Base-by-base conservation (phyloP, 441 rosid genomes). In the Syzygium syzygioides region DNA sequence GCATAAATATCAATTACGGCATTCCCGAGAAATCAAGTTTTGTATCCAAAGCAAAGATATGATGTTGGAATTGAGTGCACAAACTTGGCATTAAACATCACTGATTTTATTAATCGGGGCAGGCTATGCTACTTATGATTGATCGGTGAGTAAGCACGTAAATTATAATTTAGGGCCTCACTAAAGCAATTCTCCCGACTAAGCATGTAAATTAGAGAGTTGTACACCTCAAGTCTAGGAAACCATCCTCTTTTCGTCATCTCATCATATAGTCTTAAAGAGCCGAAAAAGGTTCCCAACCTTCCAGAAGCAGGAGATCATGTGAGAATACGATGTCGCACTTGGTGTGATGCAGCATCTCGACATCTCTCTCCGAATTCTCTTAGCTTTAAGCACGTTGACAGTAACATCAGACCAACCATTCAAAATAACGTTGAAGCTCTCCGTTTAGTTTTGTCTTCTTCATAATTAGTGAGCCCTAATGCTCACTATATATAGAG, bases 361-460 rank as follows among this genome's bases (percentile, higher is more conserved):
- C 41, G 96, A 94, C 98, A 96, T 96, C 92, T 95, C 96, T 90
- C 95, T 92, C 98, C 99, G 96, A 87, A 96, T 85, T 92, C 98
- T 94, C 94, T 96, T 97, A 37, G 98, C 98, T 93, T 97, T 98
- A 41, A 92, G 87, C 83, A 94, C 91, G 86, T 96, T 96, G 23
- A 93, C 91, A 88, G 89, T 92, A 83, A 95, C 89, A 88, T 94
- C 95, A 90, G 98, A 96, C 98, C 99, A 96, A 79, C 96, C 98
- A 88, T 93, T 91, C 52, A 97, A 95, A 91, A 96, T 93, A 86
- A 97, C 91, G 92, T 96, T 96, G 91, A 96, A 96, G 79, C 95
- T 93, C 19, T 92, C 92, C 32, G 93, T 91, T 45, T 90, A 45
- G 48, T 45, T 45, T 45, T 45, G 48, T 45, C 48, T 45, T 45